These are phyloP conservation scores for Taxillus chinensis DNA, from an alignment of 164 flowering plant species.

Conservation along the genomic window DNA sequence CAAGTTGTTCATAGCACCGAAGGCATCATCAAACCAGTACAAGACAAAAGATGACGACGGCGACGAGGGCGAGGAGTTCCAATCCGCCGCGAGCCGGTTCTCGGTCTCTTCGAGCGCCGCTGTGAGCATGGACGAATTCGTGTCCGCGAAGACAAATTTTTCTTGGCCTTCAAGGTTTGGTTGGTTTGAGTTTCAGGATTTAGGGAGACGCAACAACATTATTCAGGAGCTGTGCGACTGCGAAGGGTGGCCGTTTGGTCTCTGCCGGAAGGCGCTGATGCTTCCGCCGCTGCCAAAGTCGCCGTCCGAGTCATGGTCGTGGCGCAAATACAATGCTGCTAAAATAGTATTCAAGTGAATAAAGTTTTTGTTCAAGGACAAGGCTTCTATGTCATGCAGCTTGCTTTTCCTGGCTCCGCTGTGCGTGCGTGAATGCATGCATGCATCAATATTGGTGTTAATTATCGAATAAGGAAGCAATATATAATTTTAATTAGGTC, in stretches of 20 bases:
- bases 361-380: too few relatives aligned
- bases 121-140: slow-evolving; percentile 26
- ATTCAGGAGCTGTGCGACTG: slow-evolving; percentile 49
- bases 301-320: slow-evolving; percentile 80
- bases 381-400: too few relatives aligned
- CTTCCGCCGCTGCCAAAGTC: slow-evolving; percentile 86
- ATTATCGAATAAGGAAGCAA: too few relatives aligned
- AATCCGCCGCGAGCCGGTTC: slow-evolving; percentile 30
- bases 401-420: too few relatives aligned
- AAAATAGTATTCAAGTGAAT: too few relatives aligned
- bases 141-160: slow-evolving; percentile 35
- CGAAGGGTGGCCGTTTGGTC: slow-evolving; percentile 92
- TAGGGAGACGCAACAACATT: slow-evolving; percentile 28
- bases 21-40: background rate
- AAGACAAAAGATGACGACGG: slow-evolving; percentile 1
- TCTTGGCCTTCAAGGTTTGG: slow-evolving; percentile 32
- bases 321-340: slow-evolving; percentile 27
- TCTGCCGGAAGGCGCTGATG: slow-evolving; percentile 47
- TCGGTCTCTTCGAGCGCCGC: slow-evolving; percentile 32
- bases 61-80: slow-evolving; percentile 17
- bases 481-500: too few relatives aligned
- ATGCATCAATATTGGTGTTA: too few relatives aligned
- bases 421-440: too few relatives aligned
- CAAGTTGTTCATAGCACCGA: slow-evolving; percentile 22
- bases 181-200: slow-evolving; percentile 22